These are phyloP conservation scores for Moringa oleifera DNA, from an alignment of 345 rosid genomes.

Conservation along the genomic window DNA sequence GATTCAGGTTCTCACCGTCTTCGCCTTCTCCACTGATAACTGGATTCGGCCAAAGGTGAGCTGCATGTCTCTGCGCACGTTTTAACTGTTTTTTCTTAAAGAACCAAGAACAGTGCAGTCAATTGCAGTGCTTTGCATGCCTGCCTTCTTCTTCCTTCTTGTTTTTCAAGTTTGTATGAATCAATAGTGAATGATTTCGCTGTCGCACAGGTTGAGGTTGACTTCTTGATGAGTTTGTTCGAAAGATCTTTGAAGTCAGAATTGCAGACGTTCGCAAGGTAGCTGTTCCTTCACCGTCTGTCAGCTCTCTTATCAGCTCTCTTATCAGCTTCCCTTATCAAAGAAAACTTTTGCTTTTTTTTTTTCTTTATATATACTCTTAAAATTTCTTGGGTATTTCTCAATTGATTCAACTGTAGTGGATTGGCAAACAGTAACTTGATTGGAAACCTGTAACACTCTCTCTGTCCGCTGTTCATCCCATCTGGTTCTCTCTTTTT, in stretches of 20 bases:
- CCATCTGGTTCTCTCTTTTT: too few relatives aligned
- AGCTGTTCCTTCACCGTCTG: not conserved
- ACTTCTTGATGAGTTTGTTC: conserved; percentile 60
- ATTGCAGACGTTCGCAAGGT: conserved; percentile 40
- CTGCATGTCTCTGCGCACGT: not conserved
- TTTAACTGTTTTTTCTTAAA: too few relatives aligned
- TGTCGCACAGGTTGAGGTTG: conserved; percentile 54
- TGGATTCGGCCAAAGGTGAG: conserved; percentile 70
- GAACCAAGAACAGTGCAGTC: too few relatives aligned
- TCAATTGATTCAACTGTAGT: too few relatives aligned
- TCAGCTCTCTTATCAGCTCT: not conserved
- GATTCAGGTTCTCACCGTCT: conserved; percentile 64
- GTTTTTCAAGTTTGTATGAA: not conserved
- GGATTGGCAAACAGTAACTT: too few relatives aligned
- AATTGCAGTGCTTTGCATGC: not conserved
- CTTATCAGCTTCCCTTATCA: not conserved
- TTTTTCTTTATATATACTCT: too few relatives aligned
- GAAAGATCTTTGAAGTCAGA: conserved; percentile 43
- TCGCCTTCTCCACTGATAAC: conserved; percentile 76
- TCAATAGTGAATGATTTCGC: not conserved
- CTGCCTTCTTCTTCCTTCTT: not conserved
- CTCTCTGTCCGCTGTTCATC: too few relatives aligned
- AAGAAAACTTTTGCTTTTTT: too few relatives aligned
- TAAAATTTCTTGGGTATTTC: too few relatives aligned
- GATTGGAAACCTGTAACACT: too few relatives aligned